These are phyloP conservation scores for Parastagonospora avenae DNA, from an alignment of 2,329 filamentous ascomycete species.

Conservation along the genomic window DNA sequence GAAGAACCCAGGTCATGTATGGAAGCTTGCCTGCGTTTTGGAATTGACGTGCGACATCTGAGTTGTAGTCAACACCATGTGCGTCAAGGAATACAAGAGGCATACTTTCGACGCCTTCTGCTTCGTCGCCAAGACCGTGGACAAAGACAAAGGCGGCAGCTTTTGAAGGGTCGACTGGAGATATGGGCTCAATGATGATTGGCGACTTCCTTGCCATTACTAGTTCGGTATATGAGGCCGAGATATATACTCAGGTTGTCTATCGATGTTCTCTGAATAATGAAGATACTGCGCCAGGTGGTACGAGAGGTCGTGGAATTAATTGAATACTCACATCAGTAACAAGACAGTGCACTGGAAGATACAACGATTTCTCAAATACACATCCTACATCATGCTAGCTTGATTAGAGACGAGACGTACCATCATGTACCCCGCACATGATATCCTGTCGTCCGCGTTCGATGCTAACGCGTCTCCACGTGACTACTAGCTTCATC, in stretches of 20 bases:
- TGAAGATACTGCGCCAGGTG: too few relatives aligned
- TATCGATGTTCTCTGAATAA: too few relatives aligned
- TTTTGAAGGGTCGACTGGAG: slow-evolving; percentile 43
- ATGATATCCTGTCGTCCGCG: slow-evolving; percentile 3
- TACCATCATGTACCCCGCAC: slow-evolving; percentile 12
- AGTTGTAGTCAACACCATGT: neutral
- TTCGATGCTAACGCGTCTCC: slow-evolving; percentile 7
- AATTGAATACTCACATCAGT: too few relatives aligned
- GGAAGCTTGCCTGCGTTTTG: slow-evolving; percentile 55
- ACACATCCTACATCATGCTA: too few relatives aligned
- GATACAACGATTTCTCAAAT: too few relatives aligned
- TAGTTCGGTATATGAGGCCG: neutral
- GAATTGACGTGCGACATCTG: slow-evolving; percentile 55
- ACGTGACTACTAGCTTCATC: slow-evolving; percentile 17
- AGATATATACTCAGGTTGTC: neutral
- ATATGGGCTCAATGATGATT: slow-evolving; percentile 45
- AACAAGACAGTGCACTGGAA: too few relatives aligned
- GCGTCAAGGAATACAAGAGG: neutral
- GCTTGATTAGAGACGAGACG: too few relatives aligned
- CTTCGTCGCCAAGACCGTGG: slow-evolving; percentile 55
- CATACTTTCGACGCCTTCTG: slow-evolving; percentile 50
- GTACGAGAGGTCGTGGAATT: too few relatives aligned
- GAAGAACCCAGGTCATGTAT: slow-evolving; percentile 57
- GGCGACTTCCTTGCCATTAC: slow-evolving; percentile 27
- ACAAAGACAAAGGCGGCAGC: slow-evolving; percentile 54